Base-by-base conservation (phyloP, 208 protist species). In the Lotmaria passim region DNA sequence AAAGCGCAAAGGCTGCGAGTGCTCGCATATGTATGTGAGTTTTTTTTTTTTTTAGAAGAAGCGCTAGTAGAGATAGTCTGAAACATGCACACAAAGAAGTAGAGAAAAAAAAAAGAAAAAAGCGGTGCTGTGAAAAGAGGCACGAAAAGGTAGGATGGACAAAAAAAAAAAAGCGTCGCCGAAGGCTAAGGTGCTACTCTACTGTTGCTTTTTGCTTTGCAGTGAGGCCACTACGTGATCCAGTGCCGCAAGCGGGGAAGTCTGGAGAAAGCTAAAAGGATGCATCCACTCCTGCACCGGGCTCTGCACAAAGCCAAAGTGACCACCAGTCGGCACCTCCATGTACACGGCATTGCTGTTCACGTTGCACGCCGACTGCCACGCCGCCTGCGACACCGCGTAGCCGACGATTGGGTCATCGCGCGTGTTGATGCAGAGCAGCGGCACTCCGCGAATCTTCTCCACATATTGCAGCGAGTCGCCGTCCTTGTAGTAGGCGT, bases 401-500 rank as follows among this genome's bases (percentile, higher is more conserved):
- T 64, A 61, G 59, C 56, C 71, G 26, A 69, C 73, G 36, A 93
- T 72, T 8, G 83, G 83, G 64, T 93, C 87, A 61, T 93, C 73
- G n/a, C 67, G 72, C 3, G 81, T 60, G 38, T 80, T 75, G 23
- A 86, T 23, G 56, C 78, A 89, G 47, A 88, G 47, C n/a, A 79
- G 3, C 14, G 87, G 83, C 28, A 86, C 56, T 7, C 14, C 33
- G 3, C n/a, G 36, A 14, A 84, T 68, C 34, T 69, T 66, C 19
- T 55, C 46, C 15, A 87, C 33, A 58, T 73, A 88, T 64, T 78
- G 59, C 50, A 81, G 67, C 17, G 65, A 52, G 51, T 66, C 48
- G 3, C 69, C 74, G 44, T 83, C 78, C 24, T 56, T 57, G 72
- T 93, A 85, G 69, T 90, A 93, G 52, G 83, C 71, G 28, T 53